Evolutionary conservation across 371 early-diverging fungal genomes (phyloP).

Genomic region (Rhizopus microsporus): DNA sequence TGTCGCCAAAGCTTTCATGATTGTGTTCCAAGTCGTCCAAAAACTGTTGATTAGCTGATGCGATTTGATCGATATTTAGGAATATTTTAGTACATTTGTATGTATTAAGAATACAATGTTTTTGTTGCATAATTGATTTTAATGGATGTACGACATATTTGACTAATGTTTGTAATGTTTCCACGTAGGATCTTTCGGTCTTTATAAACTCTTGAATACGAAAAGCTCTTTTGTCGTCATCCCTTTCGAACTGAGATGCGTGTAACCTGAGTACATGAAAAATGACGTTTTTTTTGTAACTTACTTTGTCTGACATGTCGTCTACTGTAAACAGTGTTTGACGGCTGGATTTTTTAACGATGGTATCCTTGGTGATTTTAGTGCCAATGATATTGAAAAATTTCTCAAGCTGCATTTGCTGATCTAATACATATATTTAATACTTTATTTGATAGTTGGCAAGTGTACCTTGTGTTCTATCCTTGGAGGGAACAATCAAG

Average conservation of each 20-base stretch:
- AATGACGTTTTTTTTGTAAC: background rate
- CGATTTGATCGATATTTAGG: conserved; percentile 45
- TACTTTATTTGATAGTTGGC: background rate
- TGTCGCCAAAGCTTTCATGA: conserved; percentile 32
- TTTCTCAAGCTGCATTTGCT: conserved; percentile 27
- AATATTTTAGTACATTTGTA: conserved; percentile 47
- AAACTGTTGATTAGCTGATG: conserved; percentile 33
- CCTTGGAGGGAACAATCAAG: conserved; percentile 31
- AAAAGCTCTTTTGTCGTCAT: conserved; percentile 34
- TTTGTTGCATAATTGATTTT: conserved; percentile 18
- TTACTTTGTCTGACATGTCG: background rate
- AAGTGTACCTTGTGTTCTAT: conserved; percentile 24
- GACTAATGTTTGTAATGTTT: conserved; percentile 33
- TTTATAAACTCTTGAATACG: conserved; percentile 43
- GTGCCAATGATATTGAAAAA: conserved; percentile 25
- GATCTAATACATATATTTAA: conserved; percentile 7
- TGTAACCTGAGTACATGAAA: background rate
- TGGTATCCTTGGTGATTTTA: background rate
- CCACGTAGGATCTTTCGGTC: conserved; percentile 45
- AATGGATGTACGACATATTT: conserved; percentile 38
- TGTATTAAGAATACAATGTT: conserved; percentile 34
- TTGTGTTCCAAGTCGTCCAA: conserved; percentile 25
- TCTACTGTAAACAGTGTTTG: background rate
- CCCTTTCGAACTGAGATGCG: conserved; percentile 13
- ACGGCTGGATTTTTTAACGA: background rate